These are phyloP conservation scores for Conringia planisiliqua DNA, from an alignment of 345 rosid species.

Conservation along the genomic window DNA sequence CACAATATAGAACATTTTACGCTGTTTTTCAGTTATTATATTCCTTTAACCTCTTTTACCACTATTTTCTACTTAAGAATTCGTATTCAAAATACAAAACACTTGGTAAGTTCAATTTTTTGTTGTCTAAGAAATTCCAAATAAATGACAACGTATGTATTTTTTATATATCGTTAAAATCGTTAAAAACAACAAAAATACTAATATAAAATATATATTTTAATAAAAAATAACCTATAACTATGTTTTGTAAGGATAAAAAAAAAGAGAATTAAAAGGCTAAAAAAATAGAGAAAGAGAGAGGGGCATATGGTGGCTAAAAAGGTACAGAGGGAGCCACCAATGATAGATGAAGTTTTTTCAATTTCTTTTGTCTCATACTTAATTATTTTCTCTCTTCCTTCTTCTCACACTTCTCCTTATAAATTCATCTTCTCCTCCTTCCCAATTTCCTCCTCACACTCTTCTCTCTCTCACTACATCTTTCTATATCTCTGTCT, in stretches of 20 bases:
- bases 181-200: neutral
- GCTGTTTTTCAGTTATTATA: neutral
- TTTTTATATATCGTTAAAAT: neutral
- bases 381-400: neutral
- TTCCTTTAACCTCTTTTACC: neutral
- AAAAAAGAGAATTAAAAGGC: neutral
- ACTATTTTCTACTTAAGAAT: neutral
- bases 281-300: neutral
- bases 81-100: neutral
- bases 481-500: neutral
- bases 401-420: slow-evolving; percentile 13
- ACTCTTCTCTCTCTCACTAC: neutral
- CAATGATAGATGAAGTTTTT: slow-evolving; percentile 29
- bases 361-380: slow-evolving; percentile 17
- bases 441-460: slow-evolving; percentile 30
- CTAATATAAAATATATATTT: neutral
- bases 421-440: slow-evolving; percentile 41
- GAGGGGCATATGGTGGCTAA: slow-evolving; percentile 31
- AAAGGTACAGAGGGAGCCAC: slow-evolving; percentile 43
- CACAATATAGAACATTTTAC: neutral
- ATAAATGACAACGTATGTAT: too few species aligned
- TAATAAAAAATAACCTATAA: neutral
- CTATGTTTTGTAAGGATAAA: neutral
- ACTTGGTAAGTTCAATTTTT: neutral
- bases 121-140: too few species aligned